A percentile compares a stretch with the other conserved stretches of the same genome.
These are phyloP conservation scores for Aethionema arabicum DNA, from an alignment of 345 rosid species.

Conservation along the genomic window DNA sequence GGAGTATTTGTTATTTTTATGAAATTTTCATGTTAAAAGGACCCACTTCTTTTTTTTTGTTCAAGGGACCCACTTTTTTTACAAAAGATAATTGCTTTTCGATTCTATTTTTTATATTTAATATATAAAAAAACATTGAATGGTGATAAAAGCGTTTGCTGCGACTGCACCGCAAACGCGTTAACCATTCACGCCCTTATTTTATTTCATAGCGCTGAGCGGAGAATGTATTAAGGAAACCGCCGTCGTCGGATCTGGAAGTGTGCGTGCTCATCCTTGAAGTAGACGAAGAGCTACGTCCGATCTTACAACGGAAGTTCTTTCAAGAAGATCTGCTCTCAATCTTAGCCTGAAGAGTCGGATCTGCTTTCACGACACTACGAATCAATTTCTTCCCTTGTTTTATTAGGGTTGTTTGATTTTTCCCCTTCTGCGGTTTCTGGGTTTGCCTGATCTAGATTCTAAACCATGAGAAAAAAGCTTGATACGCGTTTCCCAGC, in stretches of 20 bases:
- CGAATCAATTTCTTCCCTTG: neutral
- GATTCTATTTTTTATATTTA: too few relatives aligned
- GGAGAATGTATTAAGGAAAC: slow-evolving; percentile 29
- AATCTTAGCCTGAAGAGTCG: slow-evolving; percentile 3
- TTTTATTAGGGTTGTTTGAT: slow-evolving; percentile 2
- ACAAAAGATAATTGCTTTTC: too few relatives aligned
- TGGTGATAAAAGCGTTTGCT: too few relatives aligned
- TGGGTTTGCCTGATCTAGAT: slow-evolving; percentile 18
- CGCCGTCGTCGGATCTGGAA: slow-evolving; percentile 42
- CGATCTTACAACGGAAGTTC: slow-evolving; percentile 21
- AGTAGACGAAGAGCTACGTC: slow-evolving; percentile 14
- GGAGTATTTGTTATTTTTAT: too few relatives aligned
- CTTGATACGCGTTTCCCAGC: slow-evolving; percentile 46
- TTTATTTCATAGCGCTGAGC: slow-evolving; percentile 21
- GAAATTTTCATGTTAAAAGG: too few relatives aligned
- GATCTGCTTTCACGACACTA: neutral
- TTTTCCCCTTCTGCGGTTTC: slow-evolving; percentile 18
- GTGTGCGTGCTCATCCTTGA: slow-evolving; percentile 25
- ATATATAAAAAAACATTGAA: too few relatives aligned
- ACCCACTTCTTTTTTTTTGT: too few relatives aligned
- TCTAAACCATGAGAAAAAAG: slow-evolving; percentile 39
- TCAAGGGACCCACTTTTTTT: too few relatives aligned
- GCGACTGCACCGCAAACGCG: too few relatives aligned
- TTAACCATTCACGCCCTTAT: too few relatives aligned
- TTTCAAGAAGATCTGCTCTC: slow-evolving; percentile 21